Evolutionary conservation across 352 stramenopile species (phyloP).

Genomic region (Pythium sukuiense): DNA sequence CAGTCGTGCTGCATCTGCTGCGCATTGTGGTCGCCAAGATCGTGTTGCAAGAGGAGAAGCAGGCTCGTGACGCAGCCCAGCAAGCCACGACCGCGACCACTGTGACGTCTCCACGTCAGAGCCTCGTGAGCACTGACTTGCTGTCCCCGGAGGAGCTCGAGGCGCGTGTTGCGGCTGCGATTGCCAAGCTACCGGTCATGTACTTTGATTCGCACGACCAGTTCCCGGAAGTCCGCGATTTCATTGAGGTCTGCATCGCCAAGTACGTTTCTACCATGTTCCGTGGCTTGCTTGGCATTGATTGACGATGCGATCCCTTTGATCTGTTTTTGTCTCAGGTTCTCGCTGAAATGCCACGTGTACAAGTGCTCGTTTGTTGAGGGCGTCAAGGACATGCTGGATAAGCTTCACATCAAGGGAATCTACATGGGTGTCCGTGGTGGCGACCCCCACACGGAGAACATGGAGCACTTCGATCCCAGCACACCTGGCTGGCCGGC

Average conservation of each 20-base stretch:
- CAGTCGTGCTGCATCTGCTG: conserved; percentile 89
- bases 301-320: background rate
- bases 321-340: conserved; percentile 24
- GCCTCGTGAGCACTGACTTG: conserved; percentile 53
- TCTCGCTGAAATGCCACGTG: conserved; percentile 62
- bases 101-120: conserved; percentile 61
- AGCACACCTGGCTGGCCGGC: conserved; percentile 91
- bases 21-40: conserved; percentile 80
- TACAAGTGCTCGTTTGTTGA: conserved; percentile 92
- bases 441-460: conserved; percentile 92
- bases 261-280: conserved; percentile 32
- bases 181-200: conserved; percentile 84
- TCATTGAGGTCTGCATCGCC: conserved; percentile 75
- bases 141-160: conserved; percentile 57
- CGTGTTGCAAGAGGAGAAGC: conserved; percentile 45
- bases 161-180: conserved; percentile 34
- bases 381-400: conserved; percentile 90
- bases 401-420: conserved; percentile 84
- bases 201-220: conserved; percentile 97
- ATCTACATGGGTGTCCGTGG: conserved; percentile 90
- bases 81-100: conserved; percentile 31
- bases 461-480: conserved; percentile 84
- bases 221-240: conserved; percentile 92
- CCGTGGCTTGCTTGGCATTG: background rate
- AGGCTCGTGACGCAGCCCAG: conserved; percentile 5